A percentile compares a stretch with the other conserved stretches of the same genome.
Conservation (phyloP, 768 basidiomycete species). For the Lactarius psammicola region DNA sequence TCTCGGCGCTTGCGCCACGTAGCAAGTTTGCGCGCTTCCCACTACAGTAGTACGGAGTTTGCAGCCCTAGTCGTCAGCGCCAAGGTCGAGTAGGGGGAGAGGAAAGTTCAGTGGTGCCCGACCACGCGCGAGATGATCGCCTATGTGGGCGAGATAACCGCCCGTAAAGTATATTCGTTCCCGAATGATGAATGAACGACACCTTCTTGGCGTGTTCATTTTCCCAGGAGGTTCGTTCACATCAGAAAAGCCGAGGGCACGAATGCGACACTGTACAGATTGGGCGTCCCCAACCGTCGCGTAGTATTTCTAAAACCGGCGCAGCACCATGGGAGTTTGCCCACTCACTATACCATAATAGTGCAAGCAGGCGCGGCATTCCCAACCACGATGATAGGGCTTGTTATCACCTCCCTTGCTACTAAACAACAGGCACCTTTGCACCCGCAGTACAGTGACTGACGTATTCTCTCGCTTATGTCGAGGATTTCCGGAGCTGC, state of each 20-base stretch:
- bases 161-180: background rate
- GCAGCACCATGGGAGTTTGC: background rate
- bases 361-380: conserved; percentile 1
- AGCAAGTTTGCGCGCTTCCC: background rate
- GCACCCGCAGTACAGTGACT: background rate
- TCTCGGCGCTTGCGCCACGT: background rate
- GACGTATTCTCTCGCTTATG: background rate
- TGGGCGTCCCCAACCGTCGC: background rate
- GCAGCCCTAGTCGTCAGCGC: background rate
- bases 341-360: conserved; percentile 4
- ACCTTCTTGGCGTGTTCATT: background rate
- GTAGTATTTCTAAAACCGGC: background rate
- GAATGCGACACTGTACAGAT: background rate
- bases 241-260: background rate
- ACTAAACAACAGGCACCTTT: background rate
- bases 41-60: background rate
- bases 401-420: background rate
- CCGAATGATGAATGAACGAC: background rate
- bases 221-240: background rate
- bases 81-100: background rate
- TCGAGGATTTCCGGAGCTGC: background rate
- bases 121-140: background rate
- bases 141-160: background rate
- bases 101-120: background rate
- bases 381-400: background rate